Evolutionary conservation across 2,329 filamentous ascomycete species (phyloP), one percentile per base, ranked within the genome.

Genomic region (Hysterium pulicare): DNA sequence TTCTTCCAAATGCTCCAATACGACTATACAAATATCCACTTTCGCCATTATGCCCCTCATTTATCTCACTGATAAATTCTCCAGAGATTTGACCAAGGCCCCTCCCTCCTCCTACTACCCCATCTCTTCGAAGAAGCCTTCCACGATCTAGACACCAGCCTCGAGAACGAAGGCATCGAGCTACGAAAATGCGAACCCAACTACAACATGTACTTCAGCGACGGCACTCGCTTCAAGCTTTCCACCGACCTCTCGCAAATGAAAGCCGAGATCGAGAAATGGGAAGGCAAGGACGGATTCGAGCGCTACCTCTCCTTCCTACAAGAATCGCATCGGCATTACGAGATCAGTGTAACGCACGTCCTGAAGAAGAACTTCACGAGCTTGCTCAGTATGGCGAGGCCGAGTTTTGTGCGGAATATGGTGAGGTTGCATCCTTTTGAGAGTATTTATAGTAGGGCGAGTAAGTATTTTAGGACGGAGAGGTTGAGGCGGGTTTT

Each of bases 111-210:
- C 15, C 73, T 90, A 0, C 78, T 89, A 5, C 86, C 86, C 2
- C 76, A 79, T 42, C 73, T 88, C 43, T 90, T 89, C 70, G 72
- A 75, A 21, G 80, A 86, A 65, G 79, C 80, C 16, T 89, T 88
- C 57, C 61, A 69, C 41, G 85, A 89, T 53, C 76, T 89, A 1
- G 83, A 74, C 47, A 88, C 84, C 5, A 78, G 76, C 8, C 70
- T 88, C 10, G 73, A 79, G 48, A 72, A 70, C 0, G 84, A 87
- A 58, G 82, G 81, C n/a, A 75, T 89, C 1, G 67, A 82, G 36
- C 69, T 90, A 3, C 58, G 85, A 19, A 86, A 84, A 68, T 89
- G 85, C 63, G 81, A 86, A 38, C 83, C 83, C 1, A 90, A 89
- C 60, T 89, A 90, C 71, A 79, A 81, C 41, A 74, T 90, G 45